Evolutionary conservation across 2,329 filamentous ascomycete species (phyloP).

Genomic region (Clonostachys chloroleuca): DNA sequence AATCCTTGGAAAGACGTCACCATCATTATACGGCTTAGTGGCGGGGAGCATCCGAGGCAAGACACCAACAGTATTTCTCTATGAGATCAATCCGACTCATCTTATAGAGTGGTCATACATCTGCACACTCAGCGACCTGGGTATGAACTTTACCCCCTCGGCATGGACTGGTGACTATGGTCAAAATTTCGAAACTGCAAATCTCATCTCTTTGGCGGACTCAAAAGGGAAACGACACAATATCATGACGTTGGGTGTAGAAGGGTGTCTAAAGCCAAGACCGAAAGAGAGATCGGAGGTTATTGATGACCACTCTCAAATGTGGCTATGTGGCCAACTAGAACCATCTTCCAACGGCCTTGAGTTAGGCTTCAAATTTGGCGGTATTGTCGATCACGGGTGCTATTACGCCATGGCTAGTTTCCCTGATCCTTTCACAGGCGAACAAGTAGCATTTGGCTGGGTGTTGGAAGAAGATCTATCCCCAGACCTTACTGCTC

Average conservation of each 20-base stretch:
- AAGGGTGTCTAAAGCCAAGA: constrained; percentile 1
- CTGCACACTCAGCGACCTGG: constrained; percentile 33
- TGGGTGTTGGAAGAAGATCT: constrained; percentile 48
- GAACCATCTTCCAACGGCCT: constrained; percentile 15
- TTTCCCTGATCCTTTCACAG: constrained; percentile 36
- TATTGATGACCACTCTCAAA: constrained; percentile 26
- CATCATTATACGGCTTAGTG: constrained; percentile 37
- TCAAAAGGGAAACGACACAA: constrained; percentile 10
- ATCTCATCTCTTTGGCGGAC: constrained; percentile 34
- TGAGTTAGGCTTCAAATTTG: constrained; percentile 20
- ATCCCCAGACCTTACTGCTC: constrained; percentile 29
- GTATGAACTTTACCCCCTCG: constrained; percentile 23
- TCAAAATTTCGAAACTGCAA: constrained; percentile 45
- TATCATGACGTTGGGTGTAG: constrained; percentile 27
- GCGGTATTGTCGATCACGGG: constrained; percentile 42
- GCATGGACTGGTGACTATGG: constrained; percentile 45
- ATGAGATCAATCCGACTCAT: constrained; percentile 30
- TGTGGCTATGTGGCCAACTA: constrained; percentile 16
- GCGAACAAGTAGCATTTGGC: constrained; percentile 35
- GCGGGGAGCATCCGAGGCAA: constrained; percentile 36
- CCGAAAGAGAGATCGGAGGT: constrained; percentile 28
- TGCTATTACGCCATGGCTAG: constrained; percentile 43
- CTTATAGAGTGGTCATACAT: constrained; percentile 37
- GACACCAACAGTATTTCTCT: constrained; percentile 40
- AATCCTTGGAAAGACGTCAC: constrained; percentile 7